Evolutionary conservation across 805 yeast species (phyloP).

Genomic region (Candida bentonensis): DNA sequence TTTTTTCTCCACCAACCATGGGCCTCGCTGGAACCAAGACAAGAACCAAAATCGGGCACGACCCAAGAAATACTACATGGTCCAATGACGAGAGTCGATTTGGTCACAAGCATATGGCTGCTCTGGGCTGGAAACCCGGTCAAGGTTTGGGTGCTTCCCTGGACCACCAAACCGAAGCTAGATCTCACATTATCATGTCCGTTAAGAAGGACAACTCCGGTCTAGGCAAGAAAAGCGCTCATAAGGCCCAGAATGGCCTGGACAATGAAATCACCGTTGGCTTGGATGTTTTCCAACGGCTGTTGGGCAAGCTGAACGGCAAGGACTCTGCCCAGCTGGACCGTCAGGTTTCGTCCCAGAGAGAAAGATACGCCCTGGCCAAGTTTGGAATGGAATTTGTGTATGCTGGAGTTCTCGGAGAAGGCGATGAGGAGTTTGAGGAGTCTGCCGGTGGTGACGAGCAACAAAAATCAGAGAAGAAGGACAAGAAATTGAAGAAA

Average conservation of each 20-base stretch:
- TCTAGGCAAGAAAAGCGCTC: slow-evolving; percentile 68
- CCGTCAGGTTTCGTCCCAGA: background rate
- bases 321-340: slow-evolving; percentile 38
- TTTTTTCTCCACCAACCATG: too few species aligned
- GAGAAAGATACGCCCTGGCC: background rate
- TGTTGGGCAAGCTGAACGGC: slow-evolving; percentile 81
- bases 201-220: slow-evolving; percentile 77
- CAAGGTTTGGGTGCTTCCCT: slow-evolving; percentile 70
- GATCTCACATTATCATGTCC: slow-evolving; percentile 59
- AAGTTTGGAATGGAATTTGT: slow-evolving; percentile 83
- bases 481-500: slow-evolving; percentile 19
- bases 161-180: slow-evolving; percentile 29
- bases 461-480: slow-evolving; percentile 4
- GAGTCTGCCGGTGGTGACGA: background rate
- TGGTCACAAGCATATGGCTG: slow-evolving; percentile 74
- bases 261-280: slow-evolving; percentile 78
- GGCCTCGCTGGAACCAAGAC: slow-evolving; percentile 47
- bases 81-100: slow-evolving; percentile 58
- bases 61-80: slow-evolving; percentile 93
- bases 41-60: slow-evolving; percentile 77
- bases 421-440: slow-evolving; percentile 24
- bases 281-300: slow-evolving; percentile 81
- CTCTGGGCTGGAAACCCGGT: slow-evolving; percentile 89
- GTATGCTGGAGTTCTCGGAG: slow-evolving; percentile 62
- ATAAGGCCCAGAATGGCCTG: slow-evolving; percentile 35